Conservation (phyloP, 2,329 filamentous ascomycete genomes). For the Akanthomyces lecanii region DNA sequence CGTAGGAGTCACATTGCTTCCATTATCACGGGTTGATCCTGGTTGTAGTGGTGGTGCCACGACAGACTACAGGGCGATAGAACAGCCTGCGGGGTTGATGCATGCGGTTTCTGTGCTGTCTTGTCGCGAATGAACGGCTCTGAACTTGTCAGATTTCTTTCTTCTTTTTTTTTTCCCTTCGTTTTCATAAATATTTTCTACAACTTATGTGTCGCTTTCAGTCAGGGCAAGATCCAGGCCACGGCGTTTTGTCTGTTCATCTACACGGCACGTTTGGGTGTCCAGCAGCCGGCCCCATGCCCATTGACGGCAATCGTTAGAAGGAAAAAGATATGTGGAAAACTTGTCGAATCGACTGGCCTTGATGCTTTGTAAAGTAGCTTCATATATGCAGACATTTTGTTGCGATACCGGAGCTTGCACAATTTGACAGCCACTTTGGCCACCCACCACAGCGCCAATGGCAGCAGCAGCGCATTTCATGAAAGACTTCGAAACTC, state of each 20-base stretch:
- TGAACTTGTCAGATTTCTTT: too few relatives aligned
- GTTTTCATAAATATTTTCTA: not conserved
- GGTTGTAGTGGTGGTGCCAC: not conserved
- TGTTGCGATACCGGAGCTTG: not conserved
- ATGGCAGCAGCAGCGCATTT: not conserved
- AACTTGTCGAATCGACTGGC: not conserved
- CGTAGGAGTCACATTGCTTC: too few relatives aligned
- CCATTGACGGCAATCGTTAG: too few relatives aligned
- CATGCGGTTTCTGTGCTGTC: not conserved
- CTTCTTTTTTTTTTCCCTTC: not conserved
- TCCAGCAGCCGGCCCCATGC: too few relatives aligned
- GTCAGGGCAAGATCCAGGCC: too few relatives aligned
- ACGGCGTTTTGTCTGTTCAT: too few relatives aligned
- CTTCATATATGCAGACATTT: not conserved
- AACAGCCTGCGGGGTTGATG: not conserved
- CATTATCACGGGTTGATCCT: not conserved
- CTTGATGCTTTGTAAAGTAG: not conserved
- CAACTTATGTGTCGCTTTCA: too few relatives aligned
- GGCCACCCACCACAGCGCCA: too few relatives aligned
- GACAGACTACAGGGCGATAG: not conserved
- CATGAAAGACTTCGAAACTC: not conserved
- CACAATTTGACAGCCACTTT: not conserved
- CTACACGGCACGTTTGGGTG: too few relatives aligned
- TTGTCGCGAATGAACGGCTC: not conserved
- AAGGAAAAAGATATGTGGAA: too few relatives aligned